Evolutionary conservation across 371 early-diverging fungal species (phyloP), one percentile per base, ranked within the genome.

Genomic region (Mucor saturninus): DNA sequence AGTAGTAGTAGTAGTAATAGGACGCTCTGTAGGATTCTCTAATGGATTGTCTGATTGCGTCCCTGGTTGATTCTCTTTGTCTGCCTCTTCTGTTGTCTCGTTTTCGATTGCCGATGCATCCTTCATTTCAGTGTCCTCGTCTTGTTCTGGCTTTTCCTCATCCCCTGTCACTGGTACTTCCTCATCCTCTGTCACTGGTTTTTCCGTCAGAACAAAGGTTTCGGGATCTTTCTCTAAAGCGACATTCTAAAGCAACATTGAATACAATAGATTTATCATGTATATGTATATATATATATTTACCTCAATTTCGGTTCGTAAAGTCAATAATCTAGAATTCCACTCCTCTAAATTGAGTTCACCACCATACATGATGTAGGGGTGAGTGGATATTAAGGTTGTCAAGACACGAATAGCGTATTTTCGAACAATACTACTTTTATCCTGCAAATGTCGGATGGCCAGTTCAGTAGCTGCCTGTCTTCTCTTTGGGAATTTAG

Each of bases 291-390:
- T 14, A 32, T 32, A 35, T 35, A 32, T 35, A 14, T 26, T 49
- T 54, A 87, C 92, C 61, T 83, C 84, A 40, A 96, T 65, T 54
- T 90, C 86, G 1, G 76, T 78, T 35, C 80, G 80, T 30, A 95
- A 69, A 49, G 83, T 85, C 2, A 81, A 76, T 49, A 89, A 75
- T 7, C 86, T 80, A 2, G 71, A 64, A 59, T 89, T 86, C 78
- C 95, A 93, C 32, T 84, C 80, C 52, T 78, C 80, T 32, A 86
- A 48, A 45, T 85, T 85, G 11, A 96, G 80, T 60, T 89, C 86
- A 1, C 95, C 95, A 38, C 95, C 93, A 68, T 97, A 93, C 74
- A 93, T 84, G 14, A 83, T 82, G 72, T 91, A 98, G 5, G 98
- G 99, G 53, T 95, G 96, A 0, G 93, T 91, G 15, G 90, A 81